Base-by-base conservation (phyloP, 495 filamentous ascomycete species). In the Podospora conica region DNA sequence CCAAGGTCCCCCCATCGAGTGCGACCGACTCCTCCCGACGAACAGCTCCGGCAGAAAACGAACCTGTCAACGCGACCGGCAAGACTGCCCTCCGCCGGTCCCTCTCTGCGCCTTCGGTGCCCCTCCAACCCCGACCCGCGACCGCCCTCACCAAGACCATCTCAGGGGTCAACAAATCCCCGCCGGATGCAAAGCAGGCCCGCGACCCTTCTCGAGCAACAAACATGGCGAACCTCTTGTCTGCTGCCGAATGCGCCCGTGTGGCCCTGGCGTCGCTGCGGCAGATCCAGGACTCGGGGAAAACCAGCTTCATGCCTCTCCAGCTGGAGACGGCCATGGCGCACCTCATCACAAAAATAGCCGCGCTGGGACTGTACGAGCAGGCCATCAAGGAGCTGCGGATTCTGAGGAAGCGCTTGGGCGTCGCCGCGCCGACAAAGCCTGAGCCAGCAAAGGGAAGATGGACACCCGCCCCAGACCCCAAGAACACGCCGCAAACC, bases 311-410 rank as follows among this genome's bases (percentile, higher is more conserved):
- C 18, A 86, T 88, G 9, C 84, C 82, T 40, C 78, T 94, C 60
- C 93, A 97, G 68, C 79, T 96, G 3, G 94, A 97, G 71, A 88
- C 87, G 65, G 95, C 91, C 8, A 90, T 92, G 76, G 90, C 90
- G 55, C 86, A 89, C 9, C 79, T 98, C 53, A 79, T 90, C 24
- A 86, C 84, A 53, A 93, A 88, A 68, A 76, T 96, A 20, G 81
- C 96, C 8, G 83, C 85, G 1, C 76, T 96, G 57, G 88, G 88
- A 15, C 74, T 96, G 64, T 86, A 91, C 63, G 88, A 91, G 18
- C 75, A 89, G 64, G 95, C 94, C 7, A 77, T 88, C 63, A 91
- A 89, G 69, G 93, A 98, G 75, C 74, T 97, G 33, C 81, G 86
- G 70, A 80, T 79, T 24, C 80, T 88, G 76, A 96, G 89, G 75